Percentiles rank a stretch among this genome's conserved stretches.
Evolutionary conservation across 345 rosid genomes (phyloP).

Genomic region (Firmiana major): DNA sequence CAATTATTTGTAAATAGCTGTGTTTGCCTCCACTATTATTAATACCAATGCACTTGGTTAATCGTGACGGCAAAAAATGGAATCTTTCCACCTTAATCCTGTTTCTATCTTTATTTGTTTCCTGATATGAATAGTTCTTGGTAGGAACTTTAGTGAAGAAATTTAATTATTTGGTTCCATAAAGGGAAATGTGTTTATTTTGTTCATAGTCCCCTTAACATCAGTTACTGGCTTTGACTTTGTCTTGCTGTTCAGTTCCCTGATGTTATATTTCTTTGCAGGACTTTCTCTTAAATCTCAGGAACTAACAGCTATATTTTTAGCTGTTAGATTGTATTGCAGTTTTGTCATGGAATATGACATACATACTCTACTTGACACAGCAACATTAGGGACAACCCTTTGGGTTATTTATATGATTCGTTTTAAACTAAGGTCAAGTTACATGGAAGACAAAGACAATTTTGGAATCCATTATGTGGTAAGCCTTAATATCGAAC

Average conservation of each 20-base stretch:
- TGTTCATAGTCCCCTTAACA: not conserved
- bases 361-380: slow-evolving; percentile 80
- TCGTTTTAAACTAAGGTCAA: slow-evolving; percentile 68
- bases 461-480: slow-evolving; percentile 75
- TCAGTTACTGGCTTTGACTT: not conserved
- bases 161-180: not conserved
- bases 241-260: not conserved
- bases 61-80: not conserved
- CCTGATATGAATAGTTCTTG: not conserved
- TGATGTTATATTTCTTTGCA: slow-evolving; percentile 24
- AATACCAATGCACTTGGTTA: not conserved
- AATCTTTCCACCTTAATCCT: not conserved
- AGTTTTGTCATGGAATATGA: slow-evolving; percentile 94
- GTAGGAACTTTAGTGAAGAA: not conserved
- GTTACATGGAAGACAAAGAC: slow-evolving; percentile 91
- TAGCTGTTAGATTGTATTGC: slow-evolving; percentile 80
- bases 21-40: no score
- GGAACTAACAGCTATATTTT: slow-evolving; percentile 80
- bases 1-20: no score
- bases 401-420: slow-evolving; percentile 92
- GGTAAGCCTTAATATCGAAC: slow-evolving; percentile 33
- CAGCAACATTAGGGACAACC: slow-evolving; percentile 71
- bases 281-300: slow-evolving; percentile 85
- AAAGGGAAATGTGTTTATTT: not conserved
- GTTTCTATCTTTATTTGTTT: not conserved